Base-by-base conservation (phyloP, 2,329 filamentous ascomycete species). In the Apiospora malaysiana region DNA sequence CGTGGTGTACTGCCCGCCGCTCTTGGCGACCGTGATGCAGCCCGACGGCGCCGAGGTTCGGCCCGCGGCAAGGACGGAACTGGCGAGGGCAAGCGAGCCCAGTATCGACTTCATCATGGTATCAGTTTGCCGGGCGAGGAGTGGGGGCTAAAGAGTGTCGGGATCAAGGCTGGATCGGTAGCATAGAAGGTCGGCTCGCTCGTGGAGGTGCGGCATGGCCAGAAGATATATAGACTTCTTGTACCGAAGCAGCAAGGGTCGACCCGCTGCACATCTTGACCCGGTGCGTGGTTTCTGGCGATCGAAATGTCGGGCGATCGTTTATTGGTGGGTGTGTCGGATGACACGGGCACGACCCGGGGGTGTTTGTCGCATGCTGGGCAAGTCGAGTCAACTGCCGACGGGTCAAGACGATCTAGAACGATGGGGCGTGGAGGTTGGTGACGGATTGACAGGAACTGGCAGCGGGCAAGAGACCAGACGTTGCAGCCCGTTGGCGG, bases 11-110 rank as follows among this genome's bases (percentile, higher is more conserved):
- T 76, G 77, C 63, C 80, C 70, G 78, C 85, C 74, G 42, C 76
- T 79, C 72, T 77, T 77, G 25, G 78, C 76, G 1, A 89, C 88
- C 0, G 83, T 82, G 14, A 89, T 79, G 66, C 86, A 86, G 56
- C 87, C 87, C 7, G 80, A 75, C 1, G 87, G 87, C 0, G 81
- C 78, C 5, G 78, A 78, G 9, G 80, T 82, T n/a, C 80, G 78
- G 68, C 77, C 76, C 2, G 75, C 78, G 32, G 80, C 81, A 6
- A 80, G 70, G 71, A 71, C 75, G 45, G 56, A 46, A 46, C 68
- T 59, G 5, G 72, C 74, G 21, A 76, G 66, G 56, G 73, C 71
- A 12, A 76, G 70, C 37, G 67, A 49, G 66, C 59, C 59, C 43
- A 72, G 21, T 21, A 72, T 9, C 9, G 56, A 69, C 65, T 75